Conservation (phyloP, 1,284 basidiomycete genomes). For the Takashimella koratensis region DNA sequence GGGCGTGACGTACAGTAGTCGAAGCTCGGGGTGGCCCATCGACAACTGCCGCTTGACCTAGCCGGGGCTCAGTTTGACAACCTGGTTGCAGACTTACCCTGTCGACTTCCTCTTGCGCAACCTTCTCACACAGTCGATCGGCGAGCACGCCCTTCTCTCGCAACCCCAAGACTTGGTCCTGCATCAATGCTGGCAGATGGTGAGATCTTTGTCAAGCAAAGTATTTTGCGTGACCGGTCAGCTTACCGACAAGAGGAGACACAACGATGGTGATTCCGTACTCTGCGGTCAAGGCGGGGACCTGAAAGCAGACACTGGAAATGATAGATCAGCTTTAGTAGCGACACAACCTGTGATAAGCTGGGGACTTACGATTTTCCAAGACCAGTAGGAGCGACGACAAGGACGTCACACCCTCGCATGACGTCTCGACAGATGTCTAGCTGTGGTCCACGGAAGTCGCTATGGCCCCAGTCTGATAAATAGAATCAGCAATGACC, state of each 20-base stretch:
- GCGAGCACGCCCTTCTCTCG: constrained; percentile 58
- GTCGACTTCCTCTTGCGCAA: constrained; percentile 54
- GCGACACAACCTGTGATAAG: neutral
- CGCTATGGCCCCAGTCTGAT: constrained; percentile 66
- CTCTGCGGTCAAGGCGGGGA: constrained; percentile 70
- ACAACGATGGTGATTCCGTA: constrained; percentile 72
- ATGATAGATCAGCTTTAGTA: neutral
- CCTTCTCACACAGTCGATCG: constrained; percentile 66
- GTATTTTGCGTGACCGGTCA: no score
- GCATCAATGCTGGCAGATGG: constrained; percentile 68
- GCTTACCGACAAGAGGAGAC: constrained; percentile 68
- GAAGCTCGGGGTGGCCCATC: constrained; percentile 59
- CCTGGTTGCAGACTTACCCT: neutral
- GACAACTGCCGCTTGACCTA: constrained; percentile 65
- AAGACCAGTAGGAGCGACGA: constrained; percentile 82
- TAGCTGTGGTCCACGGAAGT: constrained; percentile 70
- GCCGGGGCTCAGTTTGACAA: neutral
- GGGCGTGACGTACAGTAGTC: constrained; percentile 74
- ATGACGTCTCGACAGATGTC: constrained; percentile 69
- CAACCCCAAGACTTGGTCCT: constrained; percentile 71
- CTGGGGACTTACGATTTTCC: constrained; percentile 62
- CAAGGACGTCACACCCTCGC: constrained; percentile 67
- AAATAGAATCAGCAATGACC: constrained; percentile 7
- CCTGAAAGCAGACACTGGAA: constrained; percentile 71
- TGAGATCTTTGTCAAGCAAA: constrained; percentile 5